Base-by-base conservation (phyloP, 140 eudicot genomes). In the Erigeron philadelphicus region DNA sequence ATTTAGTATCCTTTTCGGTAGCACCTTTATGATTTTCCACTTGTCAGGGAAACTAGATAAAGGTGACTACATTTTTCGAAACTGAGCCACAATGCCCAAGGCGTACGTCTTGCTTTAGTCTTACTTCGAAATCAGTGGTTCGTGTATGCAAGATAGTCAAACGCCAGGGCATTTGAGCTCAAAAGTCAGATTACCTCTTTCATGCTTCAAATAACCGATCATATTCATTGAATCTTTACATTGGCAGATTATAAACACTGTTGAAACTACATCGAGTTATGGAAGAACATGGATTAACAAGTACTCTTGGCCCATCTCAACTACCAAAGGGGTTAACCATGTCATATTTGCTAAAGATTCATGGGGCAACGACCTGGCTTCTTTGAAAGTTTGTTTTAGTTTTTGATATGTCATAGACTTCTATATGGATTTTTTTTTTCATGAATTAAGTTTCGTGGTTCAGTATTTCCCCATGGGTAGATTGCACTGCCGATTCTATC, bases 221-320 rank as follows among this genome's bases (percentile, higher is more conserved):
- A 64, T 63, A 3, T 9, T 62, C 38, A 44, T 63, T 61, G 10
- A 41, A 45, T 65, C 13, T 78, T 42, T 70, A 41, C 66, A 25
- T 48, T 44, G 40, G 72, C 79, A 73, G 79, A 68, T 60, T 64
- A 62, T 76, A 52, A 76, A 49, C 18, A 68, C 40, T 67, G 84
- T 54, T 67, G 82, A 67, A 64, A 50, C 75, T 64, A 25, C 72
- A 57, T 40, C 17, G 38, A 49, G 50, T 31, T 69, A 55, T 61
- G 72, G 60, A 72, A 62, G 64, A 72, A 55, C 49, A 63, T 64
- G 82, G 77, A 60, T 69, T 57, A 65, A 41, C 9, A 57, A 58
- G 68, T 7, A 57, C 42, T 64, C 41, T 70, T 44, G 56, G 56
- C 60, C 35, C 9, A 42, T 72, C 54, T 47, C 70, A 55, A 61